phyloP scores from a whole-genome alignment of 2,329 filamentous ascomycete genomes.

The Akanthomyces dipterigenus region DNA sequence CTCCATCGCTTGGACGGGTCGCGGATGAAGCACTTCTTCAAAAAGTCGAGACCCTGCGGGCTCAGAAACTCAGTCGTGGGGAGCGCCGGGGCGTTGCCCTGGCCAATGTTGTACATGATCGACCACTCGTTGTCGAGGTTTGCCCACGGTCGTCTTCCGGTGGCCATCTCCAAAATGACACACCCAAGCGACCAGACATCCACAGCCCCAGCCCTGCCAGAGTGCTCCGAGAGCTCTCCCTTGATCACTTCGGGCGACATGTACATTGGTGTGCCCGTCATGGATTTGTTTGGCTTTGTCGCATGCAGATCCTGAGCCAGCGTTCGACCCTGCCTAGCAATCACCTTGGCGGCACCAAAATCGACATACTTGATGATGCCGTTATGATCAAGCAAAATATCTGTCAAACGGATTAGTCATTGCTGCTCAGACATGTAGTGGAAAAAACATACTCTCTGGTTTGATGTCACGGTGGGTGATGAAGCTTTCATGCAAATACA shows the following conservation, averaged over 20 bases:
- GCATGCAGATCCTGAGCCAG: slow-evolving; percentile 56
- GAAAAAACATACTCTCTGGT: slow-evolving; percentile 68
- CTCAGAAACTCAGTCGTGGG: slow-evolving; percentile 79
- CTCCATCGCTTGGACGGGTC: slow-evolving; percentile 74
- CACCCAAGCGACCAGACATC: slow-evolving; percentile 97
- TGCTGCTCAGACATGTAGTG: neutral
- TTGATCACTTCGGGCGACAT: slow-evolving; percentile 99
- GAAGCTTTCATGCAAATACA: slow-evolving; percentile 83
- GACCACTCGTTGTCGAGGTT: slow-evolving; percentile 98
- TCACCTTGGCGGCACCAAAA: slow-evolving; percentile 95
- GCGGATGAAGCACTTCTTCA: slow-evolving; percentile 77
- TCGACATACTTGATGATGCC: slow-evolving; percentile 99
- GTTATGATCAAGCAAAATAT: slow-evolving; percentile 93
- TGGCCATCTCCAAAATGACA: slow-evolving; percentile 96
- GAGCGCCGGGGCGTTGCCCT: slow-evolving; percentile 85
- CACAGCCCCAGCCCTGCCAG: slow-evolving; percentile 75
- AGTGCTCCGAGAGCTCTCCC: slow-evolving; percentile 69
- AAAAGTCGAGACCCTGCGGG: slow-evolving; percentile 76
- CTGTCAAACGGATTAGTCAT: slow-evolving; percentile 35
- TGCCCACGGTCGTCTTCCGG: slow-evolving; percentile 88
- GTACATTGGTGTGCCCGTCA: slow-evolving; percentile 99
- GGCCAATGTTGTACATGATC: slow-evolving; percentile 99
- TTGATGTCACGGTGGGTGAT: slow-evolving; percentile 98
- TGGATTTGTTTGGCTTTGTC: slow-evolving; percentile 70
- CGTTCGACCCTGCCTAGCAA: slow-evolving; percentile 87